Evolutionary conservation across 371 early-diverging fungal genomes (phyloP), one percentile per base, ranked within the genome.

Genomic region (Batrachochytrium dendrobatidis): DNA sequence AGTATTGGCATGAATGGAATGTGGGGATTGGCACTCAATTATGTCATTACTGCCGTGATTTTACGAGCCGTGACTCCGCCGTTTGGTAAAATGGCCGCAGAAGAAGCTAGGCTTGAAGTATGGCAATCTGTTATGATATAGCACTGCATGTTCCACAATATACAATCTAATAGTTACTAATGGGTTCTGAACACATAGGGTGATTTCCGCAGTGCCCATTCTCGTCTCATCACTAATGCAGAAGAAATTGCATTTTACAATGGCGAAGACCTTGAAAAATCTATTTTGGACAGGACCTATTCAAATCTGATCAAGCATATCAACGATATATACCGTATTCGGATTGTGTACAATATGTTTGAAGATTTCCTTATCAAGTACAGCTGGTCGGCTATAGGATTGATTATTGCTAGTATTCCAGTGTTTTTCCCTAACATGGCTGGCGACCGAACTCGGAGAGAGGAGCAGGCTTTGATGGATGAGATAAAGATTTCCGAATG

Each of bases 371-470:
- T 93, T 46, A 89, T 91, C 74, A 91, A 91, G 66, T 91, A 91
- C 77, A 87, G 88, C 62, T 96, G 97, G 95, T 91, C 92, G 52
- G 95, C 94, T 6, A 83, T 88, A 56, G 97, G 97, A 34, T 79
- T 96, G 34, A 72, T 92, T 4, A 82, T 93, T 32, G 89, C 92
- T 57, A 83, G 89, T 8, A 87, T 87, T 15, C 97, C 97, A 0
- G 95, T 95, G 24, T 96, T 96, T 71, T 86, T 89, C 65, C 77
- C 77, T 7, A 70, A 74, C 17, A 31, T 56, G 44, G 74, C 77
- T 30, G 72, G 73, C 15, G 49, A 49, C 26, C 52, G 67, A 25
- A 70, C 73, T 8, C 67, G 70, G 54, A 48, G 63, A 24, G 63
- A 62, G 52, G 20, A 59, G 28, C 43, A 20, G 26, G 54, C 49